Evolutionary conservation across 108 stramenopile genomes (phyloP).

Genomic region (Nitzschia sp.): DNA sequence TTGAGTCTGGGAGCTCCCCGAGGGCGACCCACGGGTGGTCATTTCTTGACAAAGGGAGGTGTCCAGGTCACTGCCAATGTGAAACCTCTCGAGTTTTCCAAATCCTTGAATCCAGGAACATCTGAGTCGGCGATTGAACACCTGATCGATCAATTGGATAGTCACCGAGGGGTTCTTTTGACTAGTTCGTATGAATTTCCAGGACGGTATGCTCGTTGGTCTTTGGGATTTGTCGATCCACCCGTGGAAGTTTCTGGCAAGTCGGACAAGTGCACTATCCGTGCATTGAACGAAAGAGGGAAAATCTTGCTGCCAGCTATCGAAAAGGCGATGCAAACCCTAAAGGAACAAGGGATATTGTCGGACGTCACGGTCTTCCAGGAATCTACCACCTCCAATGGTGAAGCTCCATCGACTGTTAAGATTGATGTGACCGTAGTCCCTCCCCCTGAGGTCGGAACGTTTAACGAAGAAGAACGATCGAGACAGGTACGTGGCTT

Average conservation of each 20-base stretch:
- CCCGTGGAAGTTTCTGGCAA: slow-evolving; percentile 88
- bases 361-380: slow-evolving; percentile 34
- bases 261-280: slow-evolving; percentile 81
- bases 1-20: slow-evolving; percentile 82
- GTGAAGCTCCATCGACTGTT: slow-evolving; percentile 1
- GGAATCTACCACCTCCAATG: slow-evolving; percentile 10
- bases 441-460: slow-evolving; percentile 77
- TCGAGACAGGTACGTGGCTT: slow-evolving; percentile 73
- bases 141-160: slow-evolving; percentile 86
- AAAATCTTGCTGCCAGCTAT: slow-evolving; percentile 79
- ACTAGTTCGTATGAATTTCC: slow-evolving; percentile 94
- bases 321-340: slow-evolving; percentile 67
- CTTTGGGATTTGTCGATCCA: slow-evolving; percentile 92
- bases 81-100: slow-evolving; percentile 44
- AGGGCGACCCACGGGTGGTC: slow-evolving; percentile 75
- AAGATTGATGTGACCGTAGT: slow-evolving; percentile 68
- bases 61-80: slow-evolving; percentile 86
- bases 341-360: slow-evolving; percentile 57
- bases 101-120: slow-evolving; percentile 23
- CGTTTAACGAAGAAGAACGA: slow-evolving; percentile 94
- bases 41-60: slow-evolving; percentile 83
- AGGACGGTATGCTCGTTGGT: slow-evolving; percentile 93
- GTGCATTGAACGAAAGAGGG: slow-evolving; percentile 86
- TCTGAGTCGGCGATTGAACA: slow-evolving; percentile 75
- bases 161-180: slow-evolving; percentile 82